These are phyloP conservation scores for Poa annua DNA, from an alignment of 176 grass and related monocot genomes.

Conservation along the genomic window DNA sequence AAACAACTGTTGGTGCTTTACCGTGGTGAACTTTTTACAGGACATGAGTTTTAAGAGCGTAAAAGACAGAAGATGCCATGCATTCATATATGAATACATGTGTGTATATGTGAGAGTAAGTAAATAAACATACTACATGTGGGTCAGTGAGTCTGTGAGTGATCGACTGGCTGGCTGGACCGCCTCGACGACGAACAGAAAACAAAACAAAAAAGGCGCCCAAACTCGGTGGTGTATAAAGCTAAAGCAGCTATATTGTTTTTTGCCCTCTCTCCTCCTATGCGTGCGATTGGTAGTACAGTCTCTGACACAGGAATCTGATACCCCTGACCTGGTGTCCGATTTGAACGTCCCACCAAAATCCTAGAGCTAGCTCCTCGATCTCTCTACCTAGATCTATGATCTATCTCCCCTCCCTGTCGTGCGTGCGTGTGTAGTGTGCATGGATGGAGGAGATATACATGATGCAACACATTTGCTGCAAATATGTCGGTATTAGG, in stretches of 20 bases:
- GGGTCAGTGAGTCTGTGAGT: no score
- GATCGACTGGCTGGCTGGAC: neutral
- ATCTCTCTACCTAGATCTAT: neutral
- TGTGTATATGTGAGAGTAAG: neutral
- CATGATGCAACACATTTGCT: neutral
- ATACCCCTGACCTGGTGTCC: constrained; percentile 55
- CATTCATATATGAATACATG: neutral
- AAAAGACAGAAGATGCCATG: constrained; percentile 17
- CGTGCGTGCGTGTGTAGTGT: neutral
- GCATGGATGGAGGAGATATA: neutral
- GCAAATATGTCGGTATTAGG: constrained; percentile 1
- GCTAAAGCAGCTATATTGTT: constrained; percentile 59
- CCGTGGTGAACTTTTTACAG: constrained; percentile 8
- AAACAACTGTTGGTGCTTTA: constrained; percentile 29
- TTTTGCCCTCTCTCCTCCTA: constrained; percentile 21
- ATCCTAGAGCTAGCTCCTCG: constrained; percentile 1
- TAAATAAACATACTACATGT: neutral
- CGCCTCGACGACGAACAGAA: neutral
- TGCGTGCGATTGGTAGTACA: constrained; percentile 61
- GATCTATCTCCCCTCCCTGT: neutral
- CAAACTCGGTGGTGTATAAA: constrained; percentile 43
- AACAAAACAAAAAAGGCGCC: neutral
- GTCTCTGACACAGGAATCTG: constrained; percentile 71
- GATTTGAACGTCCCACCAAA: constrained; percentile 37
- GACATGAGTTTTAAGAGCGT: neutral